Percentiles rank a stretch among this genome's conserved stretches.
Evolutionary conservation across 495 filamentous ascomycete species (phyloP).

Genomic region (Lasiosphaeris hirsuta): DNA sequence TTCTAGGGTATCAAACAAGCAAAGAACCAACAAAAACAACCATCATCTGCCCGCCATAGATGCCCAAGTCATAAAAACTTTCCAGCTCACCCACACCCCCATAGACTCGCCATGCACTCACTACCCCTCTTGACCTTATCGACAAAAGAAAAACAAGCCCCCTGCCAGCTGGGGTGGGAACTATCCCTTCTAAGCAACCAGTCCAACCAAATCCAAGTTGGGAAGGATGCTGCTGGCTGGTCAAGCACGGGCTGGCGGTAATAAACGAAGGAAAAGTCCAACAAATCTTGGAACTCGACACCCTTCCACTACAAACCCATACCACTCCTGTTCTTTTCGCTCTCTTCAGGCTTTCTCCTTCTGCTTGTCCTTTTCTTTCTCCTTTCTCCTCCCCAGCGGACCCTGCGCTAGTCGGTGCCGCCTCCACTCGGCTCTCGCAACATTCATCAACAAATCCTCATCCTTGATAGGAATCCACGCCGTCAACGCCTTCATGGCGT

Average conservation of each 20-base stretch:
- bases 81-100: background rate
- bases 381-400: conserved; percentile 19
- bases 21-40: background rate
- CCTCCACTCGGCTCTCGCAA: conserved; percentile 90
- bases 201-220: no score
- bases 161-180: no score
- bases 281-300: background rate
- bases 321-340: background rate
- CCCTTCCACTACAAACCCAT: background rate
- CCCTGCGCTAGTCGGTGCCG: conserved; percentile 43
- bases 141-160: background rate
- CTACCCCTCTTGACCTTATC: background rate
- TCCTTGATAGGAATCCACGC: conserved; percentile 95
- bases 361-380: conserved; percentile 11
- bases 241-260: no score
- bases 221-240: no score
- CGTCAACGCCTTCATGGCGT: conserved; percentile 95
- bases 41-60: background rate
- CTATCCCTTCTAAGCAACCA: no score
- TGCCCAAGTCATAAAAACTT: background rate
- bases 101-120: background rate
- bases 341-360: background rate
- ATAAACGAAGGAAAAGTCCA: no score
- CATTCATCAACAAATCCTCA: conserved; percentile 90
- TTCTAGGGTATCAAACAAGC: conserved; percentile 1